These are phyloP conservation scores for Paraurostyla sp. DNA, from an alignment of 73 alveolate genomes.

Conservation along the genomic window DNA sequence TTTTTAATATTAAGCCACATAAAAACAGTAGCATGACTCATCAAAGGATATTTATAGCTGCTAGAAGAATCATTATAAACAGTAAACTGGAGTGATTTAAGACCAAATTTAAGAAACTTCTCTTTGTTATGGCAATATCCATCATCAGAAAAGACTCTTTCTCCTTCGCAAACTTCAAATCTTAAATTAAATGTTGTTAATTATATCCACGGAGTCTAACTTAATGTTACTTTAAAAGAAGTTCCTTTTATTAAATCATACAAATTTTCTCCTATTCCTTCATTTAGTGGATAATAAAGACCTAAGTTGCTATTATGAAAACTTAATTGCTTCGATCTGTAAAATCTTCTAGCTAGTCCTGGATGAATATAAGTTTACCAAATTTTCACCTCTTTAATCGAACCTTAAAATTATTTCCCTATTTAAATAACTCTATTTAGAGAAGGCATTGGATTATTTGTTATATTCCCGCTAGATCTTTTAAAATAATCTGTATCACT, in stretches of 20 bases:
- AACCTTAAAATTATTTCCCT: constrained; percentile 14
- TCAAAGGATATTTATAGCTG: not conserved
- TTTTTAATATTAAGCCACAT: constrained; percentile 31
- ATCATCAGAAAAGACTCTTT: constrained; percentile 15
- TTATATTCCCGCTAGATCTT: not conserved
- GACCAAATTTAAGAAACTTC: not conserved
- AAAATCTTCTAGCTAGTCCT: constrained; percentile 39
- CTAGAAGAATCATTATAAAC: not conserved
- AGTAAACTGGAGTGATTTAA: not conserved
- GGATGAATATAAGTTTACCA: constrained; percentile 42
- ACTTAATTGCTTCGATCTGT: constrained; percentile 5
- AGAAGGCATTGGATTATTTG: not conserved
- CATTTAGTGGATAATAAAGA: constrained; percentile 37
- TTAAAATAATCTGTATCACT: not conserved
- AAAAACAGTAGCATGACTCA: constrained; percentile 31
- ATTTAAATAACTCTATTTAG: not conserved
- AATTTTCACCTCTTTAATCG: constrained; percentile 30
- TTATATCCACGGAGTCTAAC: constrained; percentile 35
- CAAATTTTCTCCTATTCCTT: constrained; percentile 25
- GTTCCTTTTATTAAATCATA: not conserved
- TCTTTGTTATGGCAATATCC: constrained; percentile 42
- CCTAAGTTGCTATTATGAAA: not conserved
- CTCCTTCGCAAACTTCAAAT: constrained; percentile 53
- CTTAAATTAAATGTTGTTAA: not conserved
- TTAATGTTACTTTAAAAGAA: not conserved